Base-by-base conservation (phyloP, 106 monocot genomes). In the Narthecium ossifragum region DNA sequence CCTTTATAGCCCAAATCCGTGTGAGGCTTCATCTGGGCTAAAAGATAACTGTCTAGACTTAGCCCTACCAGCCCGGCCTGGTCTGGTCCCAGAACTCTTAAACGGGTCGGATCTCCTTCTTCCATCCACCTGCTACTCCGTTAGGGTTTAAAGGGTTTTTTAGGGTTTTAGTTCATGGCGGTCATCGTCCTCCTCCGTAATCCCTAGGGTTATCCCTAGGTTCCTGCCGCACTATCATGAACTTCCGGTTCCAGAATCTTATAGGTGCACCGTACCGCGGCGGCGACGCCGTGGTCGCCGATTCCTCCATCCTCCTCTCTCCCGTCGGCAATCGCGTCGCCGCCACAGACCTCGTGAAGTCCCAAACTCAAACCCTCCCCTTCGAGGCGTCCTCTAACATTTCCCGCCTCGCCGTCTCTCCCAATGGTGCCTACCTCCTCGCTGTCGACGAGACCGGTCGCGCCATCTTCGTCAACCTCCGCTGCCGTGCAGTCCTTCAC, bases 221-320 rank as follows among this genome's bases (percentile, higher is more conserved):
- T 6, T 13, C 24, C 57, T 4, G 62, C 70, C 13, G n/a, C n/a
- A n/a, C n/a, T n/a, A n/a, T n/a, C n/a, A 92, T 93, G 93, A 89
- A 89, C 31, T 90, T 86, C 59, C 78, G 90, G 10, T 96, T 96
- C 80, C 96, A 90, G 49, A 96, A 96, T 49, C 86, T 96, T 20
- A 75, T 90, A 9, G 96, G 90, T 32, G 96, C 84, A 3, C 90
- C 96, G 2, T 90, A 86, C 72, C 69, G 96, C 26, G 96, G 96
- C 8, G 96, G 96, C 20, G 78, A 86, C 70, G 89, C 43, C 41
- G 84, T 84, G 20, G 51, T 96, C 22, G 27, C 81, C 17, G 77
- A 60, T 6, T 60, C 83, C 64, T 43, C 63, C 45, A 31, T 58
- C 46, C 84, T 92, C 28, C 67, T 86, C 43, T 86, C 96, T 41